A percentile compares a stretch with the other conserved stretches of the same genome.
phyloP scores from a whole-genome alignment of 208 protist species.

The Leishmania lainsoni region DNA sequence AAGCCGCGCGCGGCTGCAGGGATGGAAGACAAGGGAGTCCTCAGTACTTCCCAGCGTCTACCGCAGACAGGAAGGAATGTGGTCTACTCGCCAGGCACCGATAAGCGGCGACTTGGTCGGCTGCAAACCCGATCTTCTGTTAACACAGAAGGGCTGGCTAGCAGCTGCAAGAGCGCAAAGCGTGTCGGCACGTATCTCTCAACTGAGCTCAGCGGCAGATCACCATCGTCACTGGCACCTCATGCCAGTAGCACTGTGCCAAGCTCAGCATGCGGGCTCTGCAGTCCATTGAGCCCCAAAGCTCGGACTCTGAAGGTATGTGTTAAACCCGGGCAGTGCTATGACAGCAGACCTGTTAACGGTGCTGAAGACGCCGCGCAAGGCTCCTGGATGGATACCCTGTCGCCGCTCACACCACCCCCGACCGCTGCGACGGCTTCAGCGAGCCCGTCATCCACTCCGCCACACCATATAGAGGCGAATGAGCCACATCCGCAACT shows the following conservation, averaged over 20 bases:
- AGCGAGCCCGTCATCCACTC: neutral
- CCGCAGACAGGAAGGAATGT: neutral
- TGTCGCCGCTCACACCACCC: constrained; percentile 29
- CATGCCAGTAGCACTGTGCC: neutral
- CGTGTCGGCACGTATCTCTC: neutral
- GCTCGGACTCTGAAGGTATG: neutral
- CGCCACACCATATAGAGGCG: neutral
- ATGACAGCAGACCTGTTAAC: neutral
- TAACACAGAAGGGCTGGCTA: neutral
- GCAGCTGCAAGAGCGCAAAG: neutral
- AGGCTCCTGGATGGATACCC: constrained; percentile 9
- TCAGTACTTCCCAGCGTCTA: neutral
- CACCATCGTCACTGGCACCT: neutral
- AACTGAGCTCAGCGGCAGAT: neutral
- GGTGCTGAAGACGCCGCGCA: neutral
- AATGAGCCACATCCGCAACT: neutral
- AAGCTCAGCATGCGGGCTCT: neutral
- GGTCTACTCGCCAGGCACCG: neutral
- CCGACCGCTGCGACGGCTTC: neutral
- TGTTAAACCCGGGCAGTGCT: neutral
- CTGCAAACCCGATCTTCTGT: constrained; percentile 1
- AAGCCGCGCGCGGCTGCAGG: neutral
- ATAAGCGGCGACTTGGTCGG: no score
- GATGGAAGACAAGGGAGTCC: neutral
- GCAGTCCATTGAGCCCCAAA: neutral